A percentile compares a stretch with the other conserved stretches of the same genome.
phyloP scores from a whole-genome alignment of 768 basidiomycete species.

The Suillus subluteus region DNA sequence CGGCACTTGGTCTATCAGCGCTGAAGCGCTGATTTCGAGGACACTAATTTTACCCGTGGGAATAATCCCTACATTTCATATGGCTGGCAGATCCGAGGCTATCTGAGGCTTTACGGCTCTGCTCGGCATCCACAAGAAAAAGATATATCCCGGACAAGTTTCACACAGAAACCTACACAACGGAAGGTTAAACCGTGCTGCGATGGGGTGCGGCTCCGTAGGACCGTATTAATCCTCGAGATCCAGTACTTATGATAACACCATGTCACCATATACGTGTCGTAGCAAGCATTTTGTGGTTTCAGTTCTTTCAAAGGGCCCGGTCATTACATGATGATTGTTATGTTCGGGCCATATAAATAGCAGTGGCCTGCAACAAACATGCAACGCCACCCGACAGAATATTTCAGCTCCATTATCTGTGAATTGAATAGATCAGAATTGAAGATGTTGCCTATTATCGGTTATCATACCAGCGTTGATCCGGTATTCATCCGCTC shows the following conservation, averaged over 20 bases:
- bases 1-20: constrained; percentile 9
- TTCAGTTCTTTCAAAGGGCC: not conserved
- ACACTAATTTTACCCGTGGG: constrained; percentile 11
- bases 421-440: not conserved
- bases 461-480: not conserved
- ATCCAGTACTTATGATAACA: not conserved
- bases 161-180: not conserved
- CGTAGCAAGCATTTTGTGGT: not conserved
- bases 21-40: not conserved
- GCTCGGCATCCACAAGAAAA: not conserved
- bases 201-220: not conserved
- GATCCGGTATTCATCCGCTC: not conserved
- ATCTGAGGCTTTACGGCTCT: not conserved
- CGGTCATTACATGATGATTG: not conserved
- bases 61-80: not conserved
- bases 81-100: not conserved
- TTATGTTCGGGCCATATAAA: not conserved
- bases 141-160: not conserved
- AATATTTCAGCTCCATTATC: not conserved
- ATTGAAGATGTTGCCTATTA: not conserved
- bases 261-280: not conserved
- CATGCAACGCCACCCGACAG: not conserved
- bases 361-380: not conserved
- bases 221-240: not conserved
- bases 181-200: not conserved